Conservation (phyloP, 768 basidiomycete species). For the Lactifluus pinguis region DNA sequence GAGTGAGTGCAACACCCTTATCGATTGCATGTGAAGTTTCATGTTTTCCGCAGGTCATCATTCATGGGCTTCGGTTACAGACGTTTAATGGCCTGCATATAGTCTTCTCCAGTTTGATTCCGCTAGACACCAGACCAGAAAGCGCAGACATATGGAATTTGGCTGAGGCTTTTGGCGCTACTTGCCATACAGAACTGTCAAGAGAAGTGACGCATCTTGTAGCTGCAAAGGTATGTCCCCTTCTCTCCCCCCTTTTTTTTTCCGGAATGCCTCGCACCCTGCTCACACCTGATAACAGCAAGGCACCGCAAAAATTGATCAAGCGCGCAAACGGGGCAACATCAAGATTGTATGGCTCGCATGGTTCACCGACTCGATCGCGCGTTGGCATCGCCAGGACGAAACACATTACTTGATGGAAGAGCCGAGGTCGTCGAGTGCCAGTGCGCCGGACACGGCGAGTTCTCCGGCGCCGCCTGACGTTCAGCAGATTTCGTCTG, state of each 20-base stretch:
- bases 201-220: slow-evolving; percentile 80
- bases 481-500: slow-evolving; percentile 49
- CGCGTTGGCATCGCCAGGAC: slow-evolving; percentile 78
- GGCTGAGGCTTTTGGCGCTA: slow-evolving; percentile 84
- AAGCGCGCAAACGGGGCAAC: slow-evolving; percentile 64
- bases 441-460: slow-evolving; percentile 32
- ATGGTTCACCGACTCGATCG: slow-evolving; percentile 87
- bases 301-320: slow-evolving; percentile 87
- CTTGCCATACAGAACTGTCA: slow-evolving; percentile 61
- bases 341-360: slow-evolving; percentile 79
- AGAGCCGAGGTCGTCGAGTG: slow-evolving; percentile 30
- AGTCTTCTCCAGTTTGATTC: slow-evolving; percentile 92
- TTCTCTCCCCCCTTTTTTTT: slow-evolving; percentile 9
- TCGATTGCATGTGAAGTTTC: background rate
- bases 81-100: slow-evolving; percentile 76
- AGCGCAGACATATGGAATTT: slow-evolving; percentile 77
- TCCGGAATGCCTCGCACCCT: slow-evolving; percentile 13
- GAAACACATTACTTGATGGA: slow-evolving; percentile 72
- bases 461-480: slow-evolving; percentile 36
- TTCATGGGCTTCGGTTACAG: slow-evolving; percentile 66
- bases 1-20: slow-evolving; percentile 39
- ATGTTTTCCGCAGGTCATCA: slow-evolving; percentile 53
- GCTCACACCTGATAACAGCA: slow-evolving; percentile 36
- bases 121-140: slow-evolving; percentile 75
- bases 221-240: slow-evolving; percentile 60